phyloP scores from a whole-genome alignment of 2,329 filamentous ascomycete species.

The Neofusicoccum laricinum region DNA sequence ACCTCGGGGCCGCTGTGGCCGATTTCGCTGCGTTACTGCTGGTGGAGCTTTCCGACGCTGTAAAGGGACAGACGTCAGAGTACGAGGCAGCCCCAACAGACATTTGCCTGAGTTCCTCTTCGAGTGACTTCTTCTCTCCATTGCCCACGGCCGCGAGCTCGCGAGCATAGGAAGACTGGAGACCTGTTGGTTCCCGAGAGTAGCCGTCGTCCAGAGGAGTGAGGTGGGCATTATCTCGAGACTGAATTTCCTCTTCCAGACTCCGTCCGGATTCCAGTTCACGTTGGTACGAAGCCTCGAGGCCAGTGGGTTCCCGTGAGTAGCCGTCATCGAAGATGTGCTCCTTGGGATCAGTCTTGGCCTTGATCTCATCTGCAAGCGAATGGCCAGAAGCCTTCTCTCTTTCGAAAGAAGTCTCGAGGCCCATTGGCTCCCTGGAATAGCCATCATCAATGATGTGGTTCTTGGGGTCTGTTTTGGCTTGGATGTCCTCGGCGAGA shows the following conservation, averaged over 20 bases:
- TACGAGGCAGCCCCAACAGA: slow-evolving; percentile 4
- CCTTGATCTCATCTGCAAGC: slow-evolving; percentile 11
- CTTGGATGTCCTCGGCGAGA: slow-evolving; percentile 1
- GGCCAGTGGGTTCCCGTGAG: slow-evolving; percentile 17
- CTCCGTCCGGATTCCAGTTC: slow-evolving; percentile 16
- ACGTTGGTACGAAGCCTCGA: slow-evolving; percentile 20
- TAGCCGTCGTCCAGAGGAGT: slow-evolving; percentile 4
- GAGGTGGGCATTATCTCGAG: background rate
- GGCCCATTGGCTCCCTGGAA: slow-evolving; percentile 17
- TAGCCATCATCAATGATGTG: slow-evolving; percentile 8
- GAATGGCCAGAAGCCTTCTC: slow-evolving; percentile 15
- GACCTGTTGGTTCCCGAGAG: slow-evolving; percentile 8
- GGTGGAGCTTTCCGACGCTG: slow-evolving; percentile 1
- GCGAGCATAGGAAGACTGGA: slow-evolving; percentile 16
- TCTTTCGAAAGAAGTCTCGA: slow-evolving; percentile 20
- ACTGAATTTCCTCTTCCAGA: background rate
- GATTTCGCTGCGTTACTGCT: background rate
- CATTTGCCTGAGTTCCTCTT: slow-evolving; percentile 8
- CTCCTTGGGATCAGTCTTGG: background rate
- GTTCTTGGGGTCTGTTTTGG: background rate
- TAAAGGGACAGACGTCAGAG: background rate
- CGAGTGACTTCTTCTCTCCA: slow-evolving; percentile 15
- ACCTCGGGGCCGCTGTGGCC: slow-evolving; percentile 10
- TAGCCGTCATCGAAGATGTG: slow-evolving; percentile 7
- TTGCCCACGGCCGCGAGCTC: slow-evolving; percentile 14